Base-by-base conservation (phyloP, 768 basidiomycete genomes). In the Thelephora aurantiotincta region DNA sequence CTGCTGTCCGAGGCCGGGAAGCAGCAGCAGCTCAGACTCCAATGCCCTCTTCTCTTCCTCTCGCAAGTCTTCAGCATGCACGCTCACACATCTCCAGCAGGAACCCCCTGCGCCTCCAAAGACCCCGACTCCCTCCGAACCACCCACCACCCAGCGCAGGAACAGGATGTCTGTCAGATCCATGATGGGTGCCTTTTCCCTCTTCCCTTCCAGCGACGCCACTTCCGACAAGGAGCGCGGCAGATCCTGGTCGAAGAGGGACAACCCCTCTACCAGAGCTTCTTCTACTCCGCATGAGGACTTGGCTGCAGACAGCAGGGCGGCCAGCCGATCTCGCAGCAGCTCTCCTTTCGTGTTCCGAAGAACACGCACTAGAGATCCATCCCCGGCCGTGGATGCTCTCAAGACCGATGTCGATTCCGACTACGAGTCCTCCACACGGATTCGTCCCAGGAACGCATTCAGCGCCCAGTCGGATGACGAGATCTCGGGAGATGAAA, bases 291-390 rank as follows among this genome's bases (percentile, higher is more conserved):
- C 55, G 18, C 71, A 71, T 45, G 74, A 72, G 44, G 50, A 50
- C 38, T 57, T 55, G 36, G 53, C 55, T n/a, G 51, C 54, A 33
- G 55, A 64, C 38, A 47, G 59, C 26, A 53, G 38, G 1, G 38
- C 63, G 43, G 62, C 63, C 3, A 68, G 70, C 11, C 82, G 83
- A 49, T 72, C 82, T 12, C 78, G 88, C 35, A 82, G 85, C 42
- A 71, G 80, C 55, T 88, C 89, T 2, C 86, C 92, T 36, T 94
- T 96, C 60, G 68, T 68, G 37, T 74, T 88, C 48, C 72, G 86
- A 37, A 72, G 84, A 33, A 73, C 78, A 48, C 74, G 83, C 51
- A 66, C 73, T 7, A 67, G 74, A 45, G 71, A 71, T 73, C 71
- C 35, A 62, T 80, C 58, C 67, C 73, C 63, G 49, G 45, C 59